Evolutionary conservation across 495 filamentous ascomycete genomes (phyloP), one percentile per base, ranked within the genome.

Genomic region (Neurospora tetrasperma): DNA sequence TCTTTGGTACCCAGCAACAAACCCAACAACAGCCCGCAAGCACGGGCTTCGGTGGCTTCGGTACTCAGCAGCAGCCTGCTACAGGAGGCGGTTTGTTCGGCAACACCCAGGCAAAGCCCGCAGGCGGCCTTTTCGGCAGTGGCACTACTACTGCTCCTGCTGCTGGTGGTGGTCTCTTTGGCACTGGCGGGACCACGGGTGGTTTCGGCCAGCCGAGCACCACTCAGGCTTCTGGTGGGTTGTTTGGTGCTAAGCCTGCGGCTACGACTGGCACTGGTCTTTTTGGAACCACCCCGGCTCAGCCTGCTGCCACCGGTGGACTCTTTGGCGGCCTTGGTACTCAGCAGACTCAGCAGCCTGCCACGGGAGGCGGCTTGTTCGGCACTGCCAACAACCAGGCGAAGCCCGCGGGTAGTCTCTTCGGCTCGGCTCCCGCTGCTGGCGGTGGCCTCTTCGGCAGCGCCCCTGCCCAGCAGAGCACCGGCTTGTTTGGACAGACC

Each of bases 41-140:
- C 42, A 74, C 70, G 20, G 75, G 71, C 1, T 78, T 78, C 31
- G 78, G 77, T 27, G 79, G 76, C 40, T 79, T 80, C 44, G 78
- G 77, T 10, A 62, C 73, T 27, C 78, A 79, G 31, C 35, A 38
- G 35, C 23, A 80, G 4, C 78, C 84, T 69, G 76, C 80, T 40
- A 81, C 83, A 41, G 83, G 83, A 16, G 78, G 84, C 31, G 87
- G 90, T 72, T 79, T 96, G 66, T 94, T 95, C 75, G 90, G 89
- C 7, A 79, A 6, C 54, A 27, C 27, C 54, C 90, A 90, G 81
- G 80, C 76, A 73, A 82, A 80, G 71, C 78, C 79, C 1, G 73
- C 70, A 70, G 79, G 79, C 3, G 81, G 86, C 44, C 82, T 90
- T 5, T 91, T 91, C 73, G 88, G 87, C 40, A 74, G 73, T 27